Conservation (phyloP, 1,139 yeast genomes). For the Suhomyces chickasaworum region DNA sequence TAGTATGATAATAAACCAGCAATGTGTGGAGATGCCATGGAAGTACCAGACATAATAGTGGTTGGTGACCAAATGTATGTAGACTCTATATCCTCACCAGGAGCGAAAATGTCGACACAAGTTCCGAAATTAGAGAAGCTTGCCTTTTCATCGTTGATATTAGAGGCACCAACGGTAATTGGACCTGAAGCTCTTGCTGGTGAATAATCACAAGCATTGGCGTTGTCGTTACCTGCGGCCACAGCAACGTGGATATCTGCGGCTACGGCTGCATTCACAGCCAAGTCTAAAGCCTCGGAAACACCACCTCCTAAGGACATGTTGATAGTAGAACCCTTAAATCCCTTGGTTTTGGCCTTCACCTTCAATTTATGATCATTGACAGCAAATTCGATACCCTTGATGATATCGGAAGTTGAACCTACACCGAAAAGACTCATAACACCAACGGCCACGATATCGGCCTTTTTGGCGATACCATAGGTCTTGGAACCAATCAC, state of each 20-base stretch:
- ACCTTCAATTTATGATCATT: slow-evolving; percentile 37
- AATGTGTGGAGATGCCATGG: slow-evolving; percentile 99
- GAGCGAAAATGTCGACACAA: slow-evolving; percentile 50
- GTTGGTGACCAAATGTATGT: slow-evolving; percentile 50
- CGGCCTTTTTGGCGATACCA: slow-evolving; percentile 47
- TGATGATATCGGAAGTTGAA: slow-evolving; percentile 44
- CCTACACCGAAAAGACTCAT: slow-evolving; percentile 46
- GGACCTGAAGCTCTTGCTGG: slow-evolving; percentile 48
- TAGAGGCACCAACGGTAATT: slow-evolving; percentile 48
- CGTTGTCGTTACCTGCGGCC: slow-evolving; percentile 50
- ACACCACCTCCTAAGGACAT: slow-evolving; percentile 49
- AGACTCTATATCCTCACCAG: slow-evolving; percentile 45
- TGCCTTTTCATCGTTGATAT: slow-evolving; percentile 40
- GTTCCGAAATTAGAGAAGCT: slow-evolving; percentile 47
- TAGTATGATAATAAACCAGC: slow-evolving; percentile 88
- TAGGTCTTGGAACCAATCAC: slow-evolving; percentile 45
- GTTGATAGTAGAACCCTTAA: slow-evolving; percentile 48
- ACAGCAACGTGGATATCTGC: slow-evolving; percentile 48
- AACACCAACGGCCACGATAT: slow-evolving; percentile 46
- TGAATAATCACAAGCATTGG: slow-evolving; percentile 45
- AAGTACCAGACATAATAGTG: slow-evolving; percentile 93
- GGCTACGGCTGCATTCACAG: slow-evolving; percentile 44
- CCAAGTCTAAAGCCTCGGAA: slow-evolving; percentile 44
- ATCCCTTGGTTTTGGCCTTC: slow-evolving; percentile 34
- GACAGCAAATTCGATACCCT: slow-evolving; percentile 47